Base-by-base conservation (phyloP, 148 eudicot species). In the Mesembryanthemum crystallinum region DNA sequence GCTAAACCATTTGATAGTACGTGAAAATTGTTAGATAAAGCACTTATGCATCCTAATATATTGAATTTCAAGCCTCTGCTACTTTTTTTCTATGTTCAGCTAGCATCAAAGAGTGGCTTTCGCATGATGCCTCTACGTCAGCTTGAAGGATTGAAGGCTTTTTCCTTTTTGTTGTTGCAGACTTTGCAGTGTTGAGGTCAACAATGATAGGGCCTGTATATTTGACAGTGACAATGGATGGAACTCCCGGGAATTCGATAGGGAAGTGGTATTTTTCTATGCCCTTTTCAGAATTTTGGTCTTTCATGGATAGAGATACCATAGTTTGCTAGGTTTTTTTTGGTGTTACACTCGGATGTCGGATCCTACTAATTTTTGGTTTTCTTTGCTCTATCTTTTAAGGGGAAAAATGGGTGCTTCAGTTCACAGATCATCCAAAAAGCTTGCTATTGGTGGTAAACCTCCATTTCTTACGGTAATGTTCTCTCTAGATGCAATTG, bases 391-490 rank as follows among this genome's bases (percentile, higher is more conserved):
- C 73, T 60, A 69, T 23, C 20, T 62, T 66, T 66, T 62, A 72
- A 89, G 97, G 94, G 92, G 91, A 17, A 92, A 85, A 75, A 85
- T 92, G 87, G 97, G 94, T 6, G 90, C 91, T 24, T 92, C 97
- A 39, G 43, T 81, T 54, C 89, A 90, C 76, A 68, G 94, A 77
- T 78, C 87, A 42, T 76, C 77, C 7, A 88, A 84, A 87, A 80
- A 58, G 62, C 72, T 74, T 58, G 94, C 85, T 43, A 76, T 88
- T 67, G 97, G 97, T 75, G 92, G 90, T 21, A 81, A 79, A 68
- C 89, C 97, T 82, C 92, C 92, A n/a, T 92, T 80, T 73, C 81
- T 92, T 64, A 83, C 8, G 88, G 97, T 89, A 86, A 78, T 69
- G 51, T 63, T 5, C 43, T 21, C 39, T 24, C 2, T 39, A 37